Percentiles rank a stretch among this genome's conserved stretches.
Evolutionary conservation across 768 basidiomycete genomes (phyloP).

Genomic region (Trametes villosa): DNA sequence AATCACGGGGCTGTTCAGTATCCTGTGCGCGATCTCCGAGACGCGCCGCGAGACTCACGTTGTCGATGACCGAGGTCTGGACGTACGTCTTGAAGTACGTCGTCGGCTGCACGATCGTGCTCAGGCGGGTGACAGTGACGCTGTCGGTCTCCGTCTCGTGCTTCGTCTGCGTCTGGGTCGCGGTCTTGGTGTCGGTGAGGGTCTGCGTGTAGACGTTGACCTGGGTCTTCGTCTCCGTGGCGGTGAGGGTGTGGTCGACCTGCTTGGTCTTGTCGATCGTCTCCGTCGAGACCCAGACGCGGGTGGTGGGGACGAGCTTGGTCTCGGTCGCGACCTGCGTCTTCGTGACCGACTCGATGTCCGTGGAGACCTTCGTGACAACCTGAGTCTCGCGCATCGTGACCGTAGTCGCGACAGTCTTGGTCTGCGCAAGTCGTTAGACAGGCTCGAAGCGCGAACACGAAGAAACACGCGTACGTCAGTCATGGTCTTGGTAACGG

Average conservation of each 20-base stretch:
- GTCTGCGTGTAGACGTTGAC: constrained; percentile 57
- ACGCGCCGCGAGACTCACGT: constrained; percentile 46
- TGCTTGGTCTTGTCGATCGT: constrained; percentile 56
- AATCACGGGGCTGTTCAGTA: background rate
- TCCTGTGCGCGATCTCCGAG: background rate
- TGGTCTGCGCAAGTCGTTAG: constrained; percentile 33
- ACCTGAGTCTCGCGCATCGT: constrained; percentile 48
- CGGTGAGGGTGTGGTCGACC: constrained; percentile 62
- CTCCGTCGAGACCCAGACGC: constrained; percentile 69
- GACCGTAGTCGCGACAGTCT: constrained; percentile 46
- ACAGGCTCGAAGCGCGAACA: background rate
- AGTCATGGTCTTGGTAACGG: constrained; percentile 31
- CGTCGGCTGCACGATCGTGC: constrained; percentile 59
- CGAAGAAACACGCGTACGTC: constrained; percentile 21
- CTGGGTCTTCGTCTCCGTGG: constrained; percentile 63
- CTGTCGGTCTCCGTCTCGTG: constrained; percentile 33
- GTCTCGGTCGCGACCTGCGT: constrained; percentile 38
- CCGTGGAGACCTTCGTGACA: constrained; percentile 33
- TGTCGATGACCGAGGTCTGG: constrained; percentile 60
- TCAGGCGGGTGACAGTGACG: constrained; percentile 57
- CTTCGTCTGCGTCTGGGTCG: constrained; percentile 4
- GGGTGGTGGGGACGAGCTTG: constrained; percentile 62
- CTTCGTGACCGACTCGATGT: constrained; percentile 39
- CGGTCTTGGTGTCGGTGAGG: constrained; percentile 39
- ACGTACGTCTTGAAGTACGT: constrained; percentile 59